Evolutionary conservation across 2,329 filamentous ascomycete genomes (phyloP).

Genomic region (Ophiocordyceps camponoti-saundersi): DNA sequence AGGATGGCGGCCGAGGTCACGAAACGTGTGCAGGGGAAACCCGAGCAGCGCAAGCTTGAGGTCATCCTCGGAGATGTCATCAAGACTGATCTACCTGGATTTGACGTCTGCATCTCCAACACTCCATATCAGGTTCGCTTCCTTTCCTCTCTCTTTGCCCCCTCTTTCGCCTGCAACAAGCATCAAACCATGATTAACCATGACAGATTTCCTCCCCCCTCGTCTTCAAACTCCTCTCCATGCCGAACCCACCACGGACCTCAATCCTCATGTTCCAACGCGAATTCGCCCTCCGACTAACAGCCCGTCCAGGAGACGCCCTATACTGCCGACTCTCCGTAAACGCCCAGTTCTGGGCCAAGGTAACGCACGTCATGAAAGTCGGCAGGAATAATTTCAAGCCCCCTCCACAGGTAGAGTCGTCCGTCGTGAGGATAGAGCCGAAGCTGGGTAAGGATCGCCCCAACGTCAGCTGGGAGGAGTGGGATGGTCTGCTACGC

Average conservation of each 20-base stretch:
- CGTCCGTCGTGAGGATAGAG: conserved; percentile 75
- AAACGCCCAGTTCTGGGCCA: conserved; percentile 78
- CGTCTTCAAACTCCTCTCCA: conserved; percentile 75
- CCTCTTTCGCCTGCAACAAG: not conserved
- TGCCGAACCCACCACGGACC: conserved; percentile 63
- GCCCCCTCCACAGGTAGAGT: conserved; percentile 84
- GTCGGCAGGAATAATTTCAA: conserved; percentile 95
- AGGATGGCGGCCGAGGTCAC: conserved; percentile 93
- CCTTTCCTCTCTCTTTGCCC: not conserved
- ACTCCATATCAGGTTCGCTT: conserved; percentile 41
- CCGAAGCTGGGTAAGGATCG: conserved; percentile 62
- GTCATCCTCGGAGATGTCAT: conserved; percentile 76
- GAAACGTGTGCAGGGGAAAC: conserved; percentile 82
- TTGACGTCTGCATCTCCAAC: conserved; percentile 67
- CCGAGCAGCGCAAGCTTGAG: conserved; percentile 68
- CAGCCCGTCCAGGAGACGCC: conserved; percentile 73
- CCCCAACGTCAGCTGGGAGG: conserved; percentile 80
- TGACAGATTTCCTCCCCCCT: conserved; percentile 70
- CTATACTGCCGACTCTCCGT: conserved; percentile 83
- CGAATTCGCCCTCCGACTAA: conserved; percentile 81
- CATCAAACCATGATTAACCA: not conserved
- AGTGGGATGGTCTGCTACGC: conserved; percentile 80
- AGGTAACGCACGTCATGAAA: conserved; percentile 62
- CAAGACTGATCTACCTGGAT: conserved; percentile 61
- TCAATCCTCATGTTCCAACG: conserved; percentile 94